These are phyloP conservation scores for Leersia perrieri DNA, from an alignment of 176 grass and related monocot genomes.

Conservation along the genomic window DNA sequence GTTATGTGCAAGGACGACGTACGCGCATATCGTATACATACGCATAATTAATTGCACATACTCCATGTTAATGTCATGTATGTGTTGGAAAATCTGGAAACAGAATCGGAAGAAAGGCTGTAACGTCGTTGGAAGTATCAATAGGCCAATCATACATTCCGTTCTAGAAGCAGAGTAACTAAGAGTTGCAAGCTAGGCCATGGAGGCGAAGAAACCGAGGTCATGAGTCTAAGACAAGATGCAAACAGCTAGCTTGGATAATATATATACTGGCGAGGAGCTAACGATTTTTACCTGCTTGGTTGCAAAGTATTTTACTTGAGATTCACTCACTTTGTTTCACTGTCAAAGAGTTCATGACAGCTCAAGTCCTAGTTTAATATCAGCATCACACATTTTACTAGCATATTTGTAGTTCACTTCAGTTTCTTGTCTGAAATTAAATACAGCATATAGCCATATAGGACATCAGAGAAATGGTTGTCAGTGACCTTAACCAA, in stretches of 20 bases:
- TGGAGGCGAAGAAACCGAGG: slow-evolving; percentile 29
- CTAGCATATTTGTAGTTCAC: background rate
- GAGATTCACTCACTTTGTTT: slow-evolving; percentile 31
- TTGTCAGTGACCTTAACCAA: background rate
- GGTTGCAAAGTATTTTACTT: background rate
- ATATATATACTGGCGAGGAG: background rate
- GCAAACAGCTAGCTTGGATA: slow-evolving; percentile 26
- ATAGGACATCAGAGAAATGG: background rate
- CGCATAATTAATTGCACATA: background rate
- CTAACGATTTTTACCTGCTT: slow-evolving; percentile 4
- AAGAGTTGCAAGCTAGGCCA: background rate
- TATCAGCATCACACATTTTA: slow-evolving; percentile 6
- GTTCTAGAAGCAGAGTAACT: slow-evolving; percentile 25
- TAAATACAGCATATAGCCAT: background rate
- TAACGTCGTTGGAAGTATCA: background rate
- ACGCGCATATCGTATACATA: background rate
- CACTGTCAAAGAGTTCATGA: background rate
- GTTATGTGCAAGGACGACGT: slow-evolving; percentile 13
- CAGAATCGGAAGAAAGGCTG: background rate
- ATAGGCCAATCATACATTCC: background rate
- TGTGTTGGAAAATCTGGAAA: slow-evolving; percentile 3
- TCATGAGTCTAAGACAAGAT: background rate
- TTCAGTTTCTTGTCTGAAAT: slow-evolving; percentile 23
- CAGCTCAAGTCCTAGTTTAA: slow-evolving; percentile 34
- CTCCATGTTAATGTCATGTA: background rate